Evolutionary conservation across 768 basidiomycete species (phyloP), one percentile per base, ranked within the genome.

Genomic region (Agrocybe chaxingu): DNA sequence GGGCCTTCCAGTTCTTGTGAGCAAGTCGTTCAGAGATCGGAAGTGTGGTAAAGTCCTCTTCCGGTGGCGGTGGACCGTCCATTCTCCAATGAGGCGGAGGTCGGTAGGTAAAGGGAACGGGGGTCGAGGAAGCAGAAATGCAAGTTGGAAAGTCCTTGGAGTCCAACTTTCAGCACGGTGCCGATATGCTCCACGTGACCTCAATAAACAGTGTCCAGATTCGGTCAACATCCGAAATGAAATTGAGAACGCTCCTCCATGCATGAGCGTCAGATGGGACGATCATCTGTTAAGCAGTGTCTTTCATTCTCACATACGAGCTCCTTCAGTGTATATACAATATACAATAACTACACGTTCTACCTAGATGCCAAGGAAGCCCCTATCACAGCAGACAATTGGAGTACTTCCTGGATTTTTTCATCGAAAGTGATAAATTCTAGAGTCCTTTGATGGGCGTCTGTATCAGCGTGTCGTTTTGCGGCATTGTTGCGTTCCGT

Each of bases 1-100:
- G 86, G 51, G 97, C 97, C 71, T 98, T 98, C 97, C 97, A 99
- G 66, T 96, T 96, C 79, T 98, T 98, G 76, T 98, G 92, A 5
- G 81, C 72, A 49, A 96, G 85, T 40, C 95, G 70, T 57, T 96
- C 92, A 9, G 80, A 69, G 42, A 97, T 78, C 16, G 91, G 73
- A 45, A 98, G 77, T 29, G 77, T 63, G 39, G 85, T 85, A 67
- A 95, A 98, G 70, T 98, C 94, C 73, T 97, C 94, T 74, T 97
- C 94, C 61, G 80, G 87, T 45, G 93, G 92, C 52, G 90, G 87
- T 60, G 85, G 85, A 49, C 92, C 94, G 70, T 96, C 94, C 93
- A 93, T 93, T 61, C 53, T 60, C 63, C 41, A 56, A 47, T 52
- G 45, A 48, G 42, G 45, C 29, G 11, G 29, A 45, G 47, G 30